Evolutionary conservation across 148 eudicot genomes (phyloP).

Genomic region (Amaranthus cruentus): DNA sequence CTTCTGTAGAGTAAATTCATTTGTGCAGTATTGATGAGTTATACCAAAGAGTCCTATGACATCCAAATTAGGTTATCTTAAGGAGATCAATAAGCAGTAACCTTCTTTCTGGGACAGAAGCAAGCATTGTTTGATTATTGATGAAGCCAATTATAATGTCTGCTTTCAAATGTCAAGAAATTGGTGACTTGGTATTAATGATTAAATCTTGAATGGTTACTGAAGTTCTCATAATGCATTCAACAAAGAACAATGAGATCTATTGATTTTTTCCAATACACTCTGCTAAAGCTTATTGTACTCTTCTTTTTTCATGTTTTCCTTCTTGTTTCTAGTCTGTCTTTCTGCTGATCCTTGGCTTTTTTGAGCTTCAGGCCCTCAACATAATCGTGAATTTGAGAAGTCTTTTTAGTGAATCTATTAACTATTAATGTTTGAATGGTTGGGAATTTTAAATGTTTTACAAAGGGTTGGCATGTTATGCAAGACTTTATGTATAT

Average conservation of each 20-base stretch:
- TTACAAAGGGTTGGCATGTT: not conserved
- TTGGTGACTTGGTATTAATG: not conserved
- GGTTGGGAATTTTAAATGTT: not conserved
- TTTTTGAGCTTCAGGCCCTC: too few relatives aligned
- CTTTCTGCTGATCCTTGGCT: too few relatives aligned
- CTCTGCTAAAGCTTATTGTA: not conserved
- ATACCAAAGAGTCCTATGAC: not conserved
- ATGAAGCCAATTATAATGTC: not conserved
- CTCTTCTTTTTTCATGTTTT: too few relatives aligned
- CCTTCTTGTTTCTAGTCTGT: too few relatives aligned
- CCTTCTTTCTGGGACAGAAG: not conserved
- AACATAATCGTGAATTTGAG: not conserved
- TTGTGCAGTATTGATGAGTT: not conserved
- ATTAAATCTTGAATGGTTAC: not conserved
- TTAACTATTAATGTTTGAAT: too few relatives aligned
- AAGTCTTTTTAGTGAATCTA: not conserved
- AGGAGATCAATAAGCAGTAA: not conserved
- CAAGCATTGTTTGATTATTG: not conserved
- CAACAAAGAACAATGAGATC: not conserved
- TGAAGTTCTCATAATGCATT: not conserved
- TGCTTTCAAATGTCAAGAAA: not conserved
- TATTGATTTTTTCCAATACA: not conserved
- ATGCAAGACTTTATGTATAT: conserved; percentile 1
- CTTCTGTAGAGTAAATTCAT: not conserved
- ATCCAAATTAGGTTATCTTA: not conserved